Evolutionary conservation across 2,329 filamentous ascomycete species (phyloP).

Genomic region (Calonectria fujianensis): DNA sequence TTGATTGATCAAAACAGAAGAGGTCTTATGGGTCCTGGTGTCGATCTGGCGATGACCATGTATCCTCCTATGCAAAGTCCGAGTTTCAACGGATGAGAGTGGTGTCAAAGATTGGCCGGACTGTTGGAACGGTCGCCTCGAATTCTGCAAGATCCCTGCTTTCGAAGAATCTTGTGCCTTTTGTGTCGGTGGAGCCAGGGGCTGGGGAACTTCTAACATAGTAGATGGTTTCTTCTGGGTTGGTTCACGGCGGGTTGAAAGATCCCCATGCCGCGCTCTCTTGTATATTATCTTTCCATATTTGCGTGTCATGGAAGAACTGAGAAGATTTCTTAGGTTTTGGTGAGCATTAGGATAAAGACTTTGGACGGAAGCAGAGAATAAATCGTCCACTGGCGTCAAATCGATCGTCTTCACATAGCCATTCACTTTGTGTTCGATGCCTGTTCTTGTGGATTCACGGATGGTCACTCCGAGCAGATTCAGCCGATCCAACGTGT

Average conservation of each 20-base stretch:
- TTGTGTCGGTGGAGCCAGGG: neutral
- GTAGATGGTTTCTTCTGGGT: neutral
- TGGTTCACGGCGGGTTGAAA: neutral
- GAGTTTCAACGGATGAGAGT: neutral
- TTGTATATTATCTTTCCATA: neutral
- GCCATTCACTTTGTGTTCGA: neutral
- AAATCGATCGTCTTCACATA: neutral
- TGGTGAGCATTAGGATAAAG: neutral
- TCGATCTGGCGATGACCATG: neutral
- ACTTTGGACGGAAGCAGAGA: neutral
- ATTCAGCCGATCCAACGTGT: neutral
- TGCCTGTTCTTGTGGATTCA: neutral
- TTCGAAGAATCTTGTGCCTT: neutral
- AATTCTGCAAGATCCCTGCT: neutral
- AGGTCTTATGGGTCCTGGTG: neutral
- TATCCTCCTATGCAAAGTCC: neutral
- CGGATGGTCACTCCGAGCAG: neutral
- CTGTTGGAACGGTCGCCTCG: neutral
- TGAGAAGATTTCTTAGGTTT: neutral
- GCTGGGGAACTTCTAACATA: neutral
- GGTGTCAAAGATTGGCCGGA: neutral
- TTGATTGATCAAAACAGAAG: neutral
- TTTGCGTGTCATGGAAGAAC: neutral
- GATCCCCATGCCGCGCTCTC: neutral
- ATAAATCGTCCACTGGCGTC: neutral